Evolutionary conservation across 148 eudicot species (phyloP).

Genomic region (Linanthus parryae): DNA sequence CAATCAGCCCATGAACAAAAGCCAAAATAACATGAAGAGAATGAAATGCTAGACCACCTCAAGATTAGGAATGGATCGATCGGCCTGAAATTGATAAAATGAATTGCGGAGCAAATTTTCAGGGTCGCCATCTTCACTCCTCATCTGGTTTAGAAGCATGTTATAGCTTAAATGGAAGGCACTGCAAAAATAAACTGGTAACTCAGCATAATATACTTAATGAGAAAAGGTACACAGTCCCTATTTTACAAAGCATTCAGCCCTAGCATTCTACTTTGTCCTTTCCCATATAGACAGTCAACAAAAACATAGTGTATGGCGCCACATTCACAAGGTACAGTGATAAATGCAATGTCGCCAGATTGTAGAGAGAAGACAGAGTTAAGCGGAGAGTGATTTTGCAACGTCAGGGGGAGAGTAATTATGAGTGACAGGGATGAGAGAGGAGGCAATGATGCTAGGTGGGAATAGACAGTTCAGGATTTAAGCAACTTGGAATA

Average conservation of each 20-base stretch:
- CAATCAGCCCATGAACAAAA: conserved; percentile 1
- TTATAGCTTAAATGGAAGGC: conserved; percentile 98
- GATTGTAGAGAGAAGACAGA: too few species aligned
- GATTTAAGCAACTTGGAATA: too few species aligned
- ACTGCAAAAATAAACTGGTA: conserved; percentile 36
- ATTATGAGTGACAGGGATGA: too few species aligned
- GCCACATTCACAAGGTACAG: too few species aligned
- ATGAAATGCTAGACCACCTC: conserved; percentile 45
- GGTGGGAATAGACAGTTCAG: too few species aligned
- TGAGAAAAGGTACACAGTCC: neutral
- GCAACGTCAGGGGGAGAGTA: too few species aligned
- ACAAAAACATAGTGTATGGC: too few species aligned
- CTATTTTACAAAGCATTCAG: neutral
- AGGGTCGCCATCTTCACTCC: conserved; percentile 93
- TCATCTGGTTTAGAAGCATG: conserved; percentile 92
- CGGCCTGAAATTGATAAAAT: conserved; percentile 92
- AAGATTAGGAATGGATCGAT: conserved; percentile 84
- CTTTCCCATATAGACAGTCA: too few species aligned
- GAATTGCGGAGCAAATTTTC: conserved; percentile 96
- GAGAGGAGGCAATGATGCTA: too few species aligned
- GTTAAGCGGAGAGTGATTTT: too few species aligned
- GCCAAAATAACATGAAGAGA: neutral
- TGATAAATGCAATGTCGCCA: too few species aligned
- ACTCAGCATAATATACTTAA: conserved; percentile 1
- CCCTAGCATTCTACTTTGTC: too few species aligned